Percentiles rank a stretch among this genome's conserved stretches.
Evolutionary conservation across 805 yeast genomes (phyloP).

Genomic region (Spathaspora passalidarum): DNA sequence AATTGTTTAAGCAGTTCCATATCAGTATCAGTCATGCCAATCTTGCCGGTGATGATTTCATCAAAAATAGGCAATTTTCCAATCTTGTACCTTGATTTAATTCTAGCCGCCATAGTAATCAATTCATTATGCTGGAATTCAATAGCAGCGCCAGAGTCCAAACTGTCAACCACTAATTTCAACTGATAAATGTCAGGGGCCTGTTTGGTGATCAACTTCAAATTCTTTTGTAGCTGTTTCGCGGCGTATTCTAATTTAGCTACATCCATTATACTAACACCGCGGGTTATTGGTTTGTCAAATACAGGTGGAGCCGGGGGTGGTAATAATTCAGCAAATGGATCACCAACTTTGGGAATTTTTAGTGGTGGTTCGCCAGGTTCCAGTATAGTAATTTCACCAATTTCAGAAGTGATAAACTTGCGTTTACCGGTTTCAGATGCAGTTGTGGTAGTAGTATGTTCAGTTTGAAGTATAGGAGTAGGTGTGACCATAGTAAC

Average conservation of each 20-base stretch:
- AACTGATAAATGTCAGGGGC: constrained; percentile 55
- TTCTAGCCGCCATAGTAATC: constrained; percentile 55
- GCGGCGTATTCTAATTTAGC: constrained; percentile 40
- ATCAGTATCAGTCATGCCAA: constrained; percentile 15
- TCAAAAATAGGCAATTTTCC: constrained; percentile 55
- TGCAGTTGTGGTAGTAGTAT: background rate
- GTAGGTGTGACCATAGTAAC: background rate
- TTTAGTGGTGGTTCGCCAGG: background rate
- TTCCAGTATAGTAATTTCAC: background rate
- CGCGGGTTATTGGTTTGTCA: background rate
- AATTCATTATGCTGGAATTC: constrained; percentile 53
- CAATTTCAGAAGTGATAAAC: background rate
- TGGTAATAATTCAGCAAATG: background rate
- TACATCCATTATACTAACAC: constrained; percentile 33
- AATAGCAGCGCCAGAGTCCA: constrained; percentile 43
- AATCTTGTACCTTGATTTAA: constrained; percentile 51
- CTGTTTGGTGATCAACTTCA: constrained; percentile 48
- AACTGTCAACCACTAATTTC: constrained; percentile 25
- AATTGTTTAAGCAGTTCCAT: constrained; percentile 2
- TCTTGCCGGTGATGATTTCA: constrained; percentile 46
- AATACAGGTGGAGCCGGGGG: background rate
- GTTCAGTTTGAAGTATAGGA: too few relatives aligned
- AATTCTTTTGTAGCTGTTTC: constrained; percentile 46
- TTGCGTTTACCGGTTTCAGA: background rate
- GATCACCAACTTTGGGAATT: too few relatives aligned